phyloP scores from a whole-genome alignment of 257 asterid species.

The Paraleonurus japonicus region DNA sequence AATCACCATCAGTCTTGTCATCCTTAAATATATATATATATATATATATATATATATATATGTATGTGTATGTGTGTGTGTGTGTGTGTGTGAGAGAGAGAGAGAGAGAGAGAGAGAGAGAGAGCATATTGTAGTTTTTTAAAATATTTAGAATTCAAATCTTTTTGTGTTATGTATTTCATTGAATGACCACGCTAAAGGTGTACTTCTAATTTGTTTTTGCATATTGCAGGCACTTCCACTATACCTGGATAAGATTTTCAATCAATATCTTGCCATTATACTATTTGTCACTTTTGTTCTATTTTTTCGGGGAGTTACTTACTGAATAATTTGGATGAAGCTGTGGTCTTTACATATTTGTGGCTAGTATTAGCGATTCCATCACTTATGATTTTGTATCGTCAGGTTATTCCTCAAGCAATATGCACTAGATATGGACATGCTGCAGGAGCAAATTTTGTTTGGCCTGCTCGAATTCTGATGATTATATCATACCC shows the following conservation, averaged over 20 bases:
- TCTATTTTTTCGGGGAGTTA: constrained; percentile 96
- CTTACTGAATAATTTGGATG: constrained; percentile 39
- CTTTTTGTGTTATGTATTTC: too few species aligned
- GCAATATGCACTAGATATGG: constrained; percentile 98
- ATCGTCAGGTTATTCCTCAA: constrained; percentile 91
- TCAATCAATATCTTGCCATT: constrained; percentile 93
- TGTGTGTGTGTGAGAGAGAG: too few species aligned
- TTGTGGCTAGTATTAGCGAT: constrained; percentile 31
- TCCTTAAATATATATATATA: too few species aligned
- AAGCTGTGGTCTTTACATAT: constrained; percentile 37
- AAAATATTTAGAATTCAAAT: too few species aligned
- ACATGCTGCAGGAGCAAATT: constrained; percentile 92
- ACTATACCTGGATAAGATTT: constrained; percentile 82
- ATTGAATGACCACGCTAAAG: too few species aligned
- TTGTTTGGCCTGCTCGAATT: constrained; percentile 88
- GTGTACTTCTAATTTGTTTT: constrained; percentile 10
- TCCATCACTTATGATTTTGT: constrained; percentile 10
- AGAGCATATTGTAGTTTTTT: too few species aligned
- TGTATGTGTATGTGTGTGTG: too few species aligned
- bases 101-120: too few species aligned
- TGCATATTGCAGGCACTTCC: constrained; percentile 90
- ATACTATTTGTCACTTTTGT: constrained; percentile 95
- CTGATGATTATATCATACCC: constrained; percentile 85
- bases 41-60: too few species aligned
- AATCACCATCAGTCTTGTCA: neutral